phyloP scores from a whole-genome alignment of 2,329 filamentous ascomycete species.

The Botrytis porri region DNA sequence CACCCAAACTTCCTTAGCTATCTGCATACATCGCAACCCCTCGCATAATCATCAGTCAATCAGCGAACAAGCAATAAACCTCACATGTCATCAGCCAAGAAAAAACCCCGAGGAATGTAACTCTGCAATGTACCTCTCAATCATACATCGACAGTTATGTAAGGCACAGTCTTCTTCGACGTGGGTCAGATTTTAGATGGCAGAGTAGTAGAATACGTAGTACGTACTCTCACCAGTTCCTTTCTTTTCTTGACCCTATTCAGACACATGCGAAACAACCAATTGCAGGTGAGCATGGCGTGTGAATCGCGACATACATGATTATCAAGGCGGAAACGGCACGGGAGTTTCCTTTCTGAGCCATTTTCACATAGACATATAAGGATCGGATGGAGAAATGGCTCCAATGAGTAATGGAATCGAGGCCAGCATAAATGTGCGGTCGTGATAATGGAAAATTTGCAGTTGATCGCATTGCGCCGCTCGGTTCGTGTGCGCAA shows the following conservation, averaged over 20 bases:
- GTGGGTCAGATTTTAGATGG: conserved; percentile 13
- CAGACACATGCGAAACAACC: background rate
- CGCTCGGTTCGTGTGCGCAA: background rate
- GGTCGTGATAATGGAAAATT: background rate
- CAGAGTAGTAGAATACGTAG: background rate
- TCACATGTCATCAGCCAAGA: background rate
- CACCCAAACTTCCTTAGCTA: conserved; percentile 7
- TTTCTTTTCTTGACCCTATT: background rate
- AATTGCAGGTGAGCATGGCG: background rate
- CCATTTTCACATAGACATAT: background rate
- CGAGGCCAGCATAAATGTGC: background rate
- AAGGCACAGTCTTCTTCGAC: background rate
- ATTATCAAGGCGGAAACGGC: conserved; percentile 1
- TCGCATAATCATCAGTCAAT: conserved; percentile 11
- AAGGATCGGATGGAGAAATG: background rate
- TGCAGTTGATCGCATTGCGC: background rate
- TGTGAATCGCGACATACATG: conserved; percentile 3
- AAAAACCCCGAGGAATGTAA: conserved; percentile 1
- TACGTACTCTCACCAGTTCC: background rate
- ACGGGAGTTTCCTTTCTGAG: background rate
- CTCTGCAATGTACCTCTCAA: conserved; percentile 15
- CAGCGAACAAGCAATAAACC: background rate
- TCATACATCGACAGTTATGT: background rate
- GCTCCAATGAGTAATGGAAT: background rate
- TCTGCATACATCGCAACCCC: conserved; percentile 14